These are phyloP conservation scores for Protea cynaroides DNA, from an alignment of 164 flowering plant species.

Conservation along the genomic window DNA sequence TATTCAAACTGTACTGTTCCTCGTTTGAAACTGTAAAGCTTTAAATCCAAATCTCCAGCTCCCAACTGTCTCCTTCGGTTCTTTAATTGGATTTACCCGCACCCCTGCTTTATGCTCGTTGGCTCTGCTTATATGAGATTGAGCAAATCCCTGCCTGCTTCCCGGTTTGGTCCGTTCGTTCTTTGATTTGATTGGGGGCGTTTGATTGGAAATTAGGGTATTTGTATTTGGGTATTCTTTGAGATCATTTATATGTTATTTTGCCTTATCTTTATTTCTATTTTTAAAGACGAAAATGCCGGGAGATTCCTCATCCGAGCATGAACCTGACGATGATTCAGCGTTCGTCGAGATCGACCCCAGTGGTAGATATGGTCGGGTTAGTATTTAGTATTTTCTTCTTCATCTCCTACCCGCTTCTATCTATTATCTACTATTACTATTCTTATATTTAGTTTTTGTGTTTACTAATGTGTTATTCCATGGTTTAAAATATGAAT, in stretches of 20 bases:
- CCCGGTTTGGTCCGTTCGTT: too few relatives aligned
- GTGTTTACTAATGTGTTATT: background rate
- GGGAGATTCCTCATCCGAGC: slow-evolving; percentile 41
- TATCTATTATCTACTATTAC: background rate
- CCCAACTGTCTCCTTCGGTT: too few relatives aligned
- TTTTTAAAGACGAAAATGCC: slow-evolving; percentile 27
- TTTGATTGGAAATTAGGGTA: too few relatives aligned
- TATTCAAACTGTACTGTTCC: too few relatives aligned
- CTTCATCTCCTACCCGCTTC: background rate
- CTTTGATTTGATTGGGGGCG: too few relatives aligned
- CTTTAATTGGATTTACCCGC: too few relatives aligned
- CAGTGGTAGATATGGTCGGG: slow-evolving; percentile 84
- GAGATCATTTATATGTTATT: background rate
- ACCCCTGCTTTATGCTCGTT: too few relatives aligned
- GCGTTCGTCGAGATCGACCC: slow-evolving; percentile 90
- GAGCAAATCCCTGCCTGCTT: too few relatives aligned
- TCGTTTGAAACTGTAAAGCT: too few relatives aligned
- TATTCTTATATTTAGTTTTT: background rate
- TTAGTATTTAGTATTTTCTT: slow-evolving; percentile 43
- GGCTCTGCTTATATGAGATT: too few relatives aligned
- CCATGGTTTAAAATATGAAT: background rate
- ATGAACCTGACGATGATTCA: slow-evolving; percentile 38
- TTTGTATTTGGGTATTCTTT: too few relatives aligned
- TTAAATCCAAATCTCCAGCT: too few relatives aligned
- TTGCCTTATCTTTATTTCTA: background rate